Evolutionary conservation across 805 yeast genomes (phyloP).

Genomic region (Wickerhamiella parazyma): DNA sequence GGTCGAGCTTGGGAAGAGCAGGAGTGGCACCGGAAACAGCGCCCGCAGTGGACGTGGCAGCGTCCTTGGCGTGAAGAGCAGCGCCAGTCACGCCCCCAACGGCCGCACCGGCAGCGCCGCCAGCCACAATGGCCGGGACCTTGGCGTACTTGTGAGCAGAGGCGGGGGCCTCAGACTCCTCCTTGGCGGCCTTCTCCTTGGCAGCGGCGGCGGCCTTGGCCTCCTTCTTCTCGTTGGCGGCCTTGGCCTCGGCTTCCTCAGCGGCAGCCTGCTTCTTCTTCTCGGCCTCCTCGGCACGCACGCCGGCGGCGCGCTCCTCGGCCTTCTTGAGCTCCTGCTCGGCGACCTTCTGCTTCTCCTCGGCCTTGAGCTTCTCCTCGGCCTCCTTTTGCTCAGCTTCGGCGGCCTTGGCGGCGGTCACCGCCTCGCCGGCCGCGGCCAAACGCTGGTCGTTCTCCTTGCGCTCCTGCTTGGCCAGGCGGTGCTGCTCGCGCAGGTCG

Average conservation of each 20-base stretch:
- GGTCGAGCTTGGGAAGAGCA: too few species aligned
- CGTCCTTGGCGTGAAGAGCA: background rate
- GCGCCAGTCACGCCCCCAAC: constrained; percentile 9
- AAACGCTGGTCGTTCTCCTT: constrained; percentile 9
- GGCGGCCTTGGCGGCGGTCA: constrained; percentile 11
- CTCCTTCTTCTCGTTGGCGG: constrained; percentile 13
- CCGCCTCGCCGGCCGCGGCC: constrained; percentile 11
- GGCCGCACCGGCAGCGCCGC: constrained; percentile 8
- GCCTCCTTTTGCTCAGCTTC: constrained; percentile 18
- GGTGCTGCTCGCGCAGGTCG: constrained; percentile 3
- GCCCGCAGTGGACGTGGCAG: background rate
- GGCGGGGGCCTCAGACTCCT: constrained; percentile 9
- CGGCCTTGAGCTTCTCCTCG: constrained; percentile 17
- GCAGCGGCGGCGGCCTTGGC: constrained; percentile 10
- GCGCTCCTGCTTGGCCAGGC: constrained; percentile 14
- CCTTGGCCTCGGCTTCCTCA: constrained; percentile 10
- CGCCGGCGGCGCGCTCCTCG: constrained; percentile 15
- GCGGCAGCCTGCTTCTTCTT: constrained; percentile 13
- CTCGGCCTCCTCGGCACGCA: constrained; percentile 15
- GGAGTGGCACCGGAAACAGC: too few species aligned
- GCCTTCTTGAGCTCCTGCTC: constrained; percentile 13
- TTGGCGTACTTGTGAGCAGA: too few species aligned
- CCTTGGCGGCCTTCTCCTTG: constrained; percentile 11
- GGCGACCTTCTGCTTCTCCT: constrained; percentile 48
- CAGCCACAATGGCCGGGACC: background rate